Conservation (phyloP, 257 asterid genomes). For the Petunia axillaris region DNA sequence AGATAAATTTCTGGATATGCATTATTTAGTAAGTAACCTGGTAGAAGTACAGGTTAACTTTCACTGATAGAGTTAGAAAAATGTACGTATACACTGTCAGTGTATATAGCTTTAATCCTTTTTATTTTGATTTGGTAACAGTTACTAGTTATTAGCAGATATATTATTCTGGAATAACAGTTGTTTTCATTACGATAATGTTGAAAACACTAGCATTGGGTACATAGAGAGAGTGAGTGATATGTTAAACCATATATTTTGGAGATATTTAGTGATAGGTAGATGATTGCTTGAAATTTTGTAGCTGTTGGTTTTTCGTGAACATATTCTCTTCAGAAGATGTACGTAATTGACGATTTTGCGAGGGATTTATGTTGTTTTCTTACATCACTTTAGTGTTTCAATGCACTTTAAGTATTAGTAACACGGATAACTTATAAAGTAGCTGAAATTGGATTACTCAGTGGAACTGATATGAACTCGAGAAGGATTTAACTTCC, state of each 20-base stretch:
- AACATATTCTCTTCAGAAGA: not conserved
- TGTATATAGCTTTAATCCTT: not conserved
- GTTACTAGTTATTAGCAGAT: not conserved
- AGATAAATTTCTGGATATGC: too few species aligned
- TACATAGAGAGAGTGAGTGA: not conserved
- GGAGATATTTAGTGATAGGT: not conserved
- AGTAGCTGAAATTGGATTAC: not conserved
- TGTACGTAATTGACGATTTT: not conserved
- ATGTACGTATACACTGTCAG: too few species aligned
- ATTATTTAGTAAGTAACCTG: too few species aligned
- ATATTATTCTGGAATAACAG: not conserved
- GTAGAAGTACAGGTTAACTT: too few species aligned
- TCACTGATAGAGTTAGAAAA: too few species aligned
- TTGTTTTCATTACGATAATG: constrained; percentile 9
- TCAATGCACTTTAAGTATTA: not conserved
- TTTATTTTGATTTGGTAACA: not conserved
- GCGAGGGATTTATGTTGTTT: not conserved
- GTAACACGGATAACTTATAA: constrained; percentile 4
- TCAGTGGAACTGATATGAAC: not conserved
- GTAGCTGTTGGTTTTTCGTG: not conserved
- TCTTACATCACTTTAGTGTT: not conserved
- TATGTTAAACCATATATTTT: constrained; percentile 2
- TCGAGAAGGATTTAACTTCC: not conserved
- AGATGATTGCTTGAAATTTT: not conserved
- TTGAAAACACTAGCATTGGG: not conserved